phyloP scores from a whole-genome alignment of 2,329 filamentous ascomycete genomes.

The Biscogniauxia mediterranea region DNA sequence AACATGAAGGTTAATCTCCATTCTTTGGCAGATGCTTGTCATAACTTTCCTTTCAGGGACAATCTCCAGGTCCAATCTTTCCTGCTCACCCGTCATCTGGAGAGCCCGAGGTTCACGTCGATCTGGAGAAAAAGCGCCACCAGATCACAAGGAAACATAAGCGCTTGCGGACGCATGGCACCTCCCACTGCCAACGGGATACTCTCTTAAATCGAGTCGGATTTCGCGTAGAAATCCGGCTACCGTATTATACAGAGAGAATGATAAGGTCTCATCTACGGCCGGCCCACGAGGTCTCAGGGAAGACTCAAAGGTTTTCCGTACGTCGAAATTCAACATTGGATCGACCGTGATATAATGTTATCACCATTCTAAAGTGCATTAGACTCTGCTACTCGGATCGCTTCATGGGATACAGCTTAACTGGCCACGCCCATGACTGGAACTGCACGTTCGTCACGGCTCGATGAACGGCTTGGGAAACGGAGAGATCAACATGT shows the following conservation, averaged over 20 bases:
- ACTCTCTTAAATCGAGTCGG: neutral
- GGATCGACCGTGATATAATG: neutral
- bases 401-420: too few relatives aligned
- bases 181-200: neutral
- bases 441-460: neutral
- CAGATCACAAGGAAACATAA: neutral
- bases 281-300: neutral
- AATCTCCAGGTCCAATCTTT: too few relatives aligned
- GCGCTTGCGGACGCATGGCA: neutral
- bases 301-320: neutral
- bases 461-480: neutral
- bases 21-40: too few relatives aligned
- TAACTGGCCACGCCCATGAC: neutral
- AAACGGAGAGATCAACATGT: too few relatives aligned
- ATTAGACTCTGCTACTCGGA: neutral
- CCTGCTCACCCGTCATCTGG: too few relatives aligned
- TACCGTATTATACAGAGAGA: neutral
- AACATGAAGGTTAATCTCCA: too few relatives aligned
- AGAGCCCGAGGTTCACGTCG: too few relatives aligned
- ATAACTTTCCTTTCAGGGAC: too few relatives aligned
- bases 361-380: neutral
- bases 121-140: too few relatives aligned
- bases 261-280: neutral
- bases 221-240: neutral
- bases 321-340: neutral